Evolutionary conservation across 2,329 filamentous ascomycete genomes (phyloP).

Genomic region (Trichoderma pleuroti): DNA sequence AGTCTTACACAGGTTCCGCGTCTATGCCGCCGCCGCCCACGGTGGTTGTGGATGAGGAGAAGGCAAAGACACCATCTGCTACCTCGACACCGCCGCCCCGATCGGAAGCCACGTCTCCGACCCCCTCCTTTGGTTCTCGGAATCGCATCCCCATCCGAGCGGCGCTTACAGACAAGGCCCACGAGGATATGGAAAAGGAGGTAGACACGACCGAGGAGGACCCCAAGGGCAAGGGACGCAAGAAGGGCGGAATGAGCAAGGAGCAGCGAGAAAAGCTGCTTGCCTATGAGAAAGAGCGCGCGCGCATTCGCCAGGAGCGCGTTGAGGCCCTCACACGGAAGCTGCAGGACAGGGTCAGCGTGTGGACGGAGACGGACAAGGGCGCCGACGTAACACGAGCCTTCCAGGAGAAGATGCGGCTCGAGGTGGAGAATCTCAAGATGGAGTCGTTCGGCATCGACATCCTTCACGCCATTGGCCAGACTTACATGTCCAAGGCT

Average conservation of each 20-base stretch:
- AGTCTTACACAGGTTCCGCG: not conserved
- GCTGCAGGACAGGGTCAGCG: conserved; percentile 80
- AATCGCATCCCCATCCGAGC: conserved; percentile 70
- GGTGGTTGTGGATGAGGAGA: conserved; percentile 42
- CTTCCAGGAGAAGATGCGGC: conserved; percentile 88
- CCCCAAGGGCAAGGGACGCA: conserved; percentile 61
- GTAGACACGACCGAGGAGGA: conserved; percentile 53
- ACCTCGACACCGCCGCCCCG: conserved; percentile 31
- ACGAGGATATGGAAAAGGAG: conserved; percentile 66
- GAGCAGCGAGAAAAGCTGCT: conserved; percentile 91
- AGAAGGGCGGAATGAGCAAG: conserved; percentile 80
- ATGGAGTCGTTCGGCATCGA: conserved; percentile 99
- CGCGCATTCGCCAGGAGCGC: conserved; percentile 80
- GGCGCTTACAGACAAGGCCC: conserved; percentile 78
- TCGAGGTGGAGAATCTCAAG: conserved; percentile 97
- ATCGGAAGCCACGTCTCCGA: conserved; percentile 38
- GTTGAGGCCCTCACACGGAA: conserved; percentile 81
- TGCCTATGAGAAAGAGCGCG: conserved; percentile 83
- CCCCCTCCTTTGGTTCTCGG: conserved; percentile 42
- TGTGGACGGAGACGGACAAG: conserved; percentile 98
- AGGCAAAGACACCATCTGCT: conserved; percentile 29
- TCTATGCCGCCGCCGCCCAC: conserved; percentile 31
- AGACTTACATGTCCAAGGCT: conserved; percentile 85
- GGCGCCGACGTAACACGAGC: conserved; percentile 76
- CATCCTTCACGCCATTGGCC: conserved; percentile 90